These are phyloP conservation scores for Thuidium tamariscinum DNA, from an alignment of 225 moss, liverwort and hornwort genomes.

Conservation along the genomic window DNA sequence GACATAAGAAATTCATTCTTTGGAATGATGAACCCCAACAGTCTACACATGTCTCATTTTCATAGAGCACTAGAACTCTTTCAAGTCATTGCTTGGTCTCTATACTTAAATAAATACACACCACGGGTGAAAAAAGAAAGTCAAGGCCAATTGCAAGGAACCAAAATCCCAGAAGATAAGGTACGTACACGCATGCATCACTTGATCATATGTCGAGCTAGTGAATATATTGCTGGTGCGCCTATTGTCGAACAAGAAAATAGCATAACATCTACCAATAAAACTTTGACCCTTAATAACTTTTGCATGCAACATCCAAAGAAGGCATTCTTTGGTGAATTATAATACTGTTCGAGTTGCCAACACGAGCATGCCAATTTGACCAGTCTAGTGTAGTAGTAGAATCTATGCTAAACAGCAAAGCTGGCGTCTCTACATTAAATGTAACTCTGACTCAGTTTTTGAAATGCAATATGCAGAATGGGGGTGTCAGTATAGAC, in stretches of 20 bases:
- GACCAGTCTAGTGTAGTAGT: background rate
- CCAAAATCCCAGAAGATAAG: background rate
- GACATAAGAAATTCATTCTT: background rate
- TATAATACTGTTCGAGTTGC: background rate
- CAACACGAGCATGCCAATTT: background rate
- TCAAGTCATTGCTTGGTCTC: background rate
- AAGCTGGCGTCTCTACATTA: background rate
- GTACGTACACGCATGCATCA: background rate
- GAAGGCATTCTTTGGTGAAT: background rate
- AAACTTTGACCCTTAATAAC: background rate
- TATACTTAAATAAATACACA: background rate
- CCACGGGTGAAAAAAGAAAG: background rate
- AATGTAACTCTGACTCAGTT: background rate
- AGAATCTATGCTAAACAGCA: background rate
- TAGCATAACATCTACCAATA: background rate
- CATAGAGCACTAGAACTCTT: background rate
- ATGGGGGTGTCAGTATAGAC: background rate
- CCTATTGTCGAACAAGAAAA: background rate
- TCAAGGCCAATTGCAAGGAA: background rate
- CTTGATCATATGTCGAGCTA: background rate
- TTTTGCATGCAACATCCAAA: background rate
- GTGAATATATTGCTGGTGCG: background rate
- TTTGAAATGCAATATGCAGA: background rate
- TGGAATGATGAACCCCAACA: background rate
- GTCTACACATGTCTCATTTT: background rate